These are phyloP conservation scores for Talaromyces sp. DNA, from an alignment of 2,329 filamentous ascomycete genomes.

Conservation along the genomic window DNA sequence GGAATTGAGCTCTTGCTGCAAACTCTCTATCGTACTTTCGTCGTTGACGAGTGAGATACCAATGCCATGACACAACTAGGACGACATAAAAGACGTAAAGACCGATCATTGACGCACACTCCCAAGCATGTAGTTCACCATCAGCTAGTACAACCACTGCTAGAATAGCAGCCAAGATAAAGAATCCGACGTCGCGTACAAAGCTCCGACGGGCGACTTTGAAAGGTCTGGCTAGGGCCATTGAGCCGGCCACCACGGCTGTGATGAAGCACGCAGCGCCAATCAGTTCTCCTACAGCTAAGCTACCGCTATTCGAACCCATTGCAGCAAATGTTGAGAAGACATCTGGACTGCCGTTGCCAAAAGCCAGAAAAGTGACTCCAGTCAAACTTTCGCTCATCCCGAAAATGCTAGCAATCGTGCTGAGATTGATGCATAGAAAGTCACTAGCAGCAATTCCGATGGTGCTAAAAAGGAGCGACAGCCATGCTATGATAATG, in stretches of 20 bases:
- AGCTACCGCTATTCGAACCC: slow-evolving; percentile 92
- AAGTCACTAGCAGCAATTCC: slow-evolving; percentile 98
- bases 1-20: slow-evolving; percentile 70
- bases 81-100: slow-evolving; percentile 89
- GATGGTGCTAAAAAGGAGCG: slow-evolving; percentile 89
- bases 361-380: slow-evolving; percentile 93
- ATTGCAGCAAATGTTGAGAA: slow-evolving; percentile 99
- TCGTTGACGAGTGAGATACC: slow-evolving; percentile 67
- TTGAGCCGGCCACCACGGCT: slow-evolving; percentile 90
- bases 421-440: slow-evolving; percentile 94
- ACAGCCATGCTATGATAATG: slow-evolving; percentile 77
- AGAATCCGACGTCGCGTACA: slow-evolving; percentile 86
- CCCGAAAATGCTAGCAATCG: slow-evolving; percentile 81
- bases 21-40: slow-evolving; percentile 63
- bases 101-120: slow-evolving; percentile 83
- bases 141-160: slow-evolving; percentile 85
- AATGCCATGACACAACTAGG: slow-evolving; percentile 89
- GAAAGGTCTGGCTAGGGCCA: slow-evolving; percentile 95
- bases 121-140: slow-evolving; percentile 79
- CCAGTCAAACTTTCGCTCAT: slow-evolving; percentile 95
- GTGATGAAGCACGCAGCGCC: slow-evolving; percentile 96
- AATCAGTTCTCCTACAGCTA: slow-evolving; percentile 92
- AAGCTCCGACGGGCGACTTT: slow-evolving; percentile 86
- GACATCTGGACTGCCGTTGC: slow-evolving; percentile 95
- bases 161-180: slow-evolving; percentile 80